These are phyloP conservation scores for Podospora tetraspora DNA, from an alignment of 495 filamentous ascomycete genomes.

Conservation along the genomic window DNA sequence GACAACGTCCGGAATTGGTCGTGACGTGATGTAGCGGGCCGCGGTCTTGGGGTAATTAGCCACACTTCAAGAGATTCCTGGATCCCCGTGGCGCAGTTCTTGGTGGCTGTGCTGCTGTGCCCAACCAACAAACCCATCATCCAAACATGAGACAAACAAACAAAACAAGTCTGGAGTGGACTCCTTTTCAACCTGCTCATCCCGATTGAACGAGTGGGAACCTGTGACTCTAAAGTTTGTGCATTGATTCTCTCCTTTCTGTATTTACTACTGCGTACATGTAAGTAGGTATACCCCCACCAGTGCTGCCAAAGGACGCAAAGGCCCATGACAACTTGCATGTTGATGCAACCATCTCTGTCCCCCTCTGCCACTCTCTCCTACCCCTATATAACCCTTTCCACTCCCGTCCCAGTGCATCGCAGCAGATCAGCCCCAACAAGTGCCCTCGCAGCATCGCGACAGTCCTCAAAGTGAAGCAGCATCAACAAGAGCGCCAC, in stretches of 20 bases:
- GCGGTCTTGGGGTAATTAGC: neutral
- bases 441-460: neutral
- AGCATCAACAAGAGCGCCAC: slow-evolving; percentile 3
- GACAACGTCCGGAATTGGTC: slow-evolving; percentile 10
- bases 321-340: neutral
- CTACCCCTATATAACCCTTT: neutral
- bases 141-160: neutral
- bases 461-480: neutral
- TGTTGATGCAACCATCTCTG: neutral
- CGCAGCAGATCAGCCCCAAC: neutral
- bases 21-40: slow-evolving; percentile 11
- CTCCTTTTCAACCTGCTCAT: too few relatives aligned
- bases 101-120: neutral
- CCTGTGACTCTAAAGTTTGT: neutral
- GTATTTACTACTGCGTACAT: too few relatives aligned
- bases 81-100: neutral
- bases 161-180: neutral
- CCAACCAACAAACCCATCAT: neutral
- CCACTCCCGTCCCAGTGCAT: neutral
- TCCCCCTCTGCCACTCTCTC: neutral
- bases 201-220: too few relatives aligned
- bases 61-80: neutral
- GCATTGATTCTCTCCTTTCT: neutral
- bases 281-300: too few relatives aligned
- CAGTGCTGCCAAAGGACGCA: neutral